phyloP scores from a whole-genome alignment of 2,329 filamentous ascomycete species.

The Penicillium digitatum region DNA sequence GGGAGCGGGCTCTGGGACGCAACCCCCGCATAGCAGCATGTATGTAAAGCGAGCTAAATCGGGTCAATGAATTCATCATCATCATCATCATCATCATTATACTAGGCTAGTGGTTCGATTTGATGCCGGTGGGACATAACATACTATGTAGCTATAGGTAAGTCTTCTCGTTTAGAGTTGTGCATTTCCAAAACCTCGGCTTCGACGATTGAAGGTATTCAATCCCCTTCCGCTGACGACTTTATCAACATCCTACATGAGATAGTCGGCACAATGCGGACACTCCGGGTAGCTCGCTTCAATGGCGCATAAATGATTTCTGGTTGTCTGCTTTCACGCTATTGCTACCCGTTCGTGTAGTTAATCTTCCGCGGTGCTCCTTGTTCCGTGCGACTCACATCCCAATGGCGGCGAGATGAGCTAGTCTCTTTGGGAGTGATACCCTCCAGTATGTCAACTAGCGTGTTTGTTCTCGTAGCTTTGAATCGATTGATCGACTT shows the following conservation, averaged over 20 bases:
- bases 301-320: background rate
- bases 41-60: no score
- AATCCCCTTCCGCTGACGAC: background rate
- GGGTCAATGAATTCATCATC: no score
- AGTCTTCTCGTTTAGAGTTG: background rate
- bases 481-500: background rate
- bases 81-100: no score
- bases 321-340: background rate
- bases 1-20: no score
- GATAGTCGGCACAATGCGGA: background rate
- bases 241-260: background rate
- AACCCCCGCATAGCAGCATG: no score
- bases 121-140: background rate
- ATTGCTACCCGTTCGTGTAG: background rate
- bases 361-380: background rate
- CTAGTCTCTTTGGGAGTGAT: background rate
- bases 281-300: background rate
- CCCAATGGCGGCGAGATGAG: background rate
- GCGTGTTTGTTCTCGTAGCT: background rate
- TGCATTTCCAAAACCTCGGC: background rate
- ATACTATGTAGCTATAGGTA: background rate
- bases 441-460: background rate
- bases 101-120: background rate
- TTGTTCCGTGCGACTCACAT: background rate
- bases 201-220: background rate